Evolutionary conservation across 192 early-diverging fungal genomes (phyloP).

Genomic region (Rhizophagus prolifer): DNA sequence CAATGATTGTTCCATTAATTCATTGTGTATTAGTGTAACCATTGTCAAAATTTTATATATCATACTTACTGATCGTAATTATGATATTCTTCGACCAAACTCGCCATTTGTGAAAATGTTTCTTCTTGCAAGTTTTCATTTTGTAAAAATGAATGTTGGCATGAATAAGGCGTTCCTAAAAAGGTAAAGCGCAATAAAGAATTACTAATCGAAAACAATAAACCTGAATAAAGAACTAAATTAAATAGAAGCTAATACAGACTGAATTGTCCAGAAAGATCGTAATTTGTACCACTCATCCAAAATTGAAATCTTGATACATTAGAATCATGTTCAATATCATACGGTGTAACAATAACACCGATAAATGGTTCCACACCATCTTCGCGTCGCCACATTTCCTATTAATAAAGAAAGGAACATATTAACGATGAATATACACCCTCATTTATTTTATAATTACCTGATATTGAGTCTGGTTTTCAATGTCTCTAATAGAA

Average conservation of each 20-base stretch:
- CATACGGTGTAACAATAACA: slow-evolving; percentile 83
- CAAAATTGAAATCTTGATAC: slow-evolving; percentile 62
- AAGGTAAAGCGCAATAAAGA: neutral
- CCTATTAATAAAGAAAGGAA: slow-evolving; percentile 32
- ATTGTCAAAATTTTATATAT: neutral
- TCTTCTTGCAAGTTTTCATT: slow-evolving; percentile 9
- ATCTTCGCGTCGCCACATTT: slow-evolving; percentile 64
- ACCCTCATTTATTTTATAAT: neutral
- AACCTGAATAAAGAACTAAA: neutral
- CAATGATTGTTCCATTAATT: neutral
- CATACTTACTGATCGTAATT: slow-evolving; percentile 23
- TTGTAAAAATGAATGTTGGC: slow-evolving; percentile 13
- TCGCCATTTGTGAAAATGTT: slow-evolving; percentile 6
- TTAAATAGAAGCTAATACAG: slow-evolving; percentile 23
- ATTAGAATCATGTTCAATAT: slow-evolving; percentile 50
- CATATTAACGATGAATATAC: slow-evolving; percentile 3
- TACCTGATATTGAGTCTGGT: slow-evolving; percentile 85
- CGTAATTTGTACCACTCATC: slow-evolving; percentile 53
- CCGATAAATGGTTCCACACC: slow-evolving; percentile 88
- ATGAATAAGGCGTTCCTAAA: slow-evolving; percentile 17
- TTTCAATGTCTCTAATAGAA: slow-evolving; percentile 87
- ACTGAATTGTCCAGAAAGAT: slow-evolving; percentile 56
- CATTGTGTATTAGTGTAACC: neutral
- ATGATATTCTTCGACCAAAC: slow-evolving; percentile 9
- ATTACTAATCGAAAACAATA: neutral